phyloP scores from a whole-genome alignment of 495 filamentous ascomycete genomes.

The Penicillium pancosmium region DNA sequence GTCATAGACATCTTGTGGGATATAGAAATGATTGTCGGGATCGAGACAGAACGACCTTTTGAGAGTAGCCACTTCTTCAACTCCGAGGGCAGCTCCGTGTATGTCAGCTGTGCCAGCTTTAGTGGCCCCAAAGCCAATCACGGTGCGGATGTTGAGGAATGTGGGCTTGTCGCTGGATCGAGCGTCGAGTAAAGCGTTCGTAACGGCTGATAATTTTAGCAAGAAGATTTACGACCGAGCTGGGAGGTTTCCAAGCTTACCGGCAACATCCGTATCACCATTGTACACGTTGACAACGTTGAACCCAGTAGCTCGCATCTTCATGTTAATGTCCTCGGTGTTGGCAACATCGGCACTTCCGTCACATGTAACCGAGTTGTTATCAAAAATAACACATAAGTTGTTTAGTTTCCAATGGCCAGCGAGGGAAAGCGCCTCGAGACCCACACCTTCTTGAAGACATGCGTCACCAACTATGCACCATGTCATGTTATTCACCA shows the following conservation, averaged over 20 bases:
- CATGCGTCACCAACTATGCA: conserved; percentile 63
- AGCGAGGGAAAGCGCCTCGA: conserved; percentile 57
- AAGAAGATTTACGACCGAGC: neutral
- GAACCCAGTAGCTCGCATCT: conserved; percentile 3
- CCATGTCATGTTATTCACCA: conserved; percentile 54
- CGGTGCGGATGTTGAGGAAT: neutral
- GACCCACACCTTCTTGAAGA: conserved; percentile 58
- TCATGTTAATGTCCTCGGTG: conserved; percentile 35
- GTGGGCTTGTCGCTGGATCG: neutral
- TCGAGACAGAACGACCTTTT: conserved; percentile 46
- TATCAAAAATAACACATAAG: conserved; percentile 58
- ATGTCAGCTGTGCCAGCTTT: neutral
- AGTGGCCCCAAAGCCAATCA: neutral
- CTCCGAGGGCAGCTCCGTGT: neutral
- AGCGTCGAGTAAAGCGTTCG: neutral
- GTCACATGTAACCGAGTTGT: conserved; percentile 58
- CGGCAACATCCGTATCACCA: neutral
- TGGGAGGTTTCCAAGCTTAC: neutral
- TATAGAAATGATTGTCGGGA: conserved; percentile 40
- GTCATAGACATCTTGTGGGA: conserved; percentile 43
- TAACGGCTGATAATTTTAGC: neutral
- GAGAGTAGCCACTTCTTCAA: conserved; percentile 13
- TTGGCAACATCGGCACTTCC: conserved; percentile 52
- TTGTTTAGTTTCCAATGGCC: conserved; percentile 58
- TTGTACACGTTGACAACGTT: conserved; percentile 2